Evolutionary conservation across 2,329 filamentous ascomycete genomes (phyloP), one percentile per base, ranked within the genome.

Genomic region (Alternaria sp.): DNA sequence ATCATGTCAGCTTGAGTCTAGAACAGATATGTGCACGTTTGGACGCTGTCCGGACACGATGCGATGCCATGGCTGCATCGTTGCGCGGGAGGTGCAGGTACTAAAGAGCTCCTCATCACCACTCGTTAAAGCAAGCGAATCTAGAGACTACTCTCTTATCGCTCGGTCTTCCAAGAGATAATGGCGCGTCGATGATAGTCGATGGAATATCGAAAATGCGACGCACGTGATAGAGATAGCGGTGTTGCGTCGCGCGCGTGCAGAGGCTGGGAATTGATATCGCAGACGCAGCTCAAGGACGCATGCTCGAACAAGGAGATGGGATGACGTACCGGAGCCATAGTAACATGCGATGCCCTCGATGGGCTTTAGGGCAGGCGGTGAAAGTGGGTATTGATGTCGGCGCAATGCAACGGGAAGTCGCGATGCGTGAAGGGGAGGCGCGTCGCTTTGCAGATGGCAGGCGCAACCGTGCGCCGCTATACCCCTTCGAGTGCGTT

Each of bases 281-380:
- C 30, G 57, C 43, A 58, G 44, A 51, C 21, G 58, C 54, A 23
- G 58, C 44, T 44, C 2, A 37, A 26, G 33, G 28, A 57, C 57
- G 58, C 55, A 60, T 6, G 18, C 43, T 23, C 47, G 20, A 43
- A 30, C 55, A 60, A 30, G 6, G 45, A 46, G 20, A 18, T 43
- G 51, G 50, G 12, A 57, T 60, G 55, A 79, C 77, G 64, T 78
- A 79, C 77, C 67, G 76, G 73, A 72, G 77, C 75, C 77, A 78
- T 78, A 49, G 20, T 67, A 20, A 43, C 55, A 49, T 65, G 66
- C 57, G 51, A 46, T 61, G 68, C 50, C 68, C 64, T 70, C 62
- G 61, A 64, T 55, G 63, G 58, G 68, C 63, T 51, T 53, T 58
- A 55, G 57, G 60, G 61, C 68, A 70, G 63, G 58, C 63, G 59